Conservation (phyloP, 208 protist genomes). For the Phytomonas sp. region DNA sequence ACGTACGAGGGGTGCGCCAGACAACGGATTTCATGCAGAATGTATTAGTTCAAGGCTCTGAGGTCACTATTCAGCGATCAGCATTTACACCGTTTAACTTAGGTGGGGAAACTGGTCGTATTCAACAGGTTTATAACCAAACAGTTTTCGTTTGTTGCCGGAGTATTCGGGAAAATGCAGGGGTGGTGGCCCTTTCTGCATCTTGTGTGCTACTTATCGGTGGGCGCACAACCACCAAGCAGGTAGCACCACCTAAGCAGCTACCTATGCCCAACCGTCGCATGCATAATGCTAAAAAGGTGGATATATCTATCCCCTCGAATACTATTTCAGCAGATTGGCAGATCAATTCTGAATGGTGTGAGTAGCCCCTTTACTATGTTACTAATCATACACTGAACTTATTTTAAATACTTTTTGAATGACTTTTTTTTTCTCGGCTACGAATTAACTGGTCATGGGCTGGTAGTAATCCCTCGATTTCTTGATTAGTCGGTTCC, state of each 20-base stretch:
- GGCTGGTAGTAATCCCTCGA: not conserved
- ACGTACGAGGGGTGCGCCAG: constrained; percentile 18
- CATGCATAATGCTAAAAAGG: constrained; percentile 41
- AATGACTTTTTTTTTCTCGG: not conserved
- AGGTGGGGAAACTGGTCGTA: constrained; percentile 59
- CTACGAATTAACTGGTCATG: not conserved
- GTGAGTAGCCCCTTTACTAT: constrained; percentile 9
- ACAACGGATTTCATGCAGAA: constrained; percentile 71
- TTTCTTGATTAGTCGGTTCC: not conserved
- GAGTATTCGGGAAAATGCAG: constrained; percentile 55
- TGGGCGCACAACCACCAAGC: constrained; percentile 57
- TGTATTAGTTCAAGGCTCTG: constrained; percentile 54
- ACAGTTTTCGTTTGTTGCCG: constrained; percentile 75
- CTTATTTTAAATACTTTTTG: not conserved
- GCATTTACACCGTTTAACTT: constrained; percentile 54
- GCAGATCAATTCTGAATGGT: constrained; percentile 20
- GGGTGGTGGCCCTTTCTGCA: constrained; percentile 62
- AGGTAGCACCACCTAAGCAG: constrained; percentile 32
- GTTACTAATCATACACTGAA: not conserved
- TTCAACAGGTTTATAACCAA: constrained; percentile 80
- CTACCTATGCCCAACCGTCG: constrained; percentile 31
- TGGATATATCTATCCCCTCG: constrained; percentile 28
- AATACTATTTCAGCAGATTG: constrained; percentile 29
- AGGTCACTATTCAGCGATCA: constrained; percentile 63
- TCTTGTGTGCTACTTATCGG: constrained; percentile 56